Evolutionary conservation across 2,329 filamentous ascomycete species (phyloP).

Genomic region (Stachybotrys chlorohalonatus): DNA sequence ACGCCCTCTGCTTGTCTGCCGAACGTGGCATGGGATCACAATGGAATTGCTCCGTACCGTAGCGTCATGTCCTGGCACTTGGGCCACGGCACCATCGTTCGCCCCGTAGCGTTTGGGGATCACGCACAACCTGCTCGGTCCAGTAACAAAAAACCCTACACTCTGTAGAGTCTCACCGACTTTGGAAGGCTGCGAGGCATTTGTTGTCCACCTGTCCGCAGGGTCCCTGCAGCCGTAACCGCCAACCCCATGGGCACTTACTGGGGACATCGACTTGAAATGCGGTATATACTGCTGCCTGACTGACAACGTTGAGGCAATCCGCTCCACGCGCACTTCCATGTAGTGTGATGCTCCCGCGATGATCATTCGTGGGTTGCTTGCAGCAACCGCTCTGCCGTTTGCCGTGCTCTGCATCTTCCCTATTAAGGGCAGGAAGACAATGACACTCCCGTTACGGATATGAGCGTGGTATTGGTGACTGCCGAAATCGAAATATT

Average conservation of each 20-base stretch:
- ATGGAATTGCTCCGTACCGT: not conserved
- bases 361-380: not conserved
- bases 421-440: too few relatives aligned
- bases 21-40: too few relatives aligned
- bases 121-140: not conserved
- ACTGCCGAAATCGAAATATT: not conserved
- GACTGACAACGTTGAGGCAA: not conserved
- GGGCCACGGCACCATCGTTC: too few relatives aligned
- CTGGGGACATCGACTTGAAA: not conserved
- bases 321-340: not conserved
- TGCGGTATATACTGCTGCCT: not conserved
- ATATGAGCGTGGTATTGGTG: too few relatives aligned
- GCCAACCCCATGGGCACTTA: not conserved
- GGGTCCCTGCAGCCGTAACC: not conserved
- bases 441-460: too few relatives aligned
- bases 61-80: not conserved
- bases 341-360: not conserved
- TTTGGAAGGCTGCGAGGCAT: not conserved
- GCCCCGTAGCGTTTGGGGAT: too few relatives aligned
- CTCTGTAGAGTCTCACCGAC: not conserved
- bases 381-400: not conserved
- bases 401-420: not conserved
- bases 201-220: not conserved
- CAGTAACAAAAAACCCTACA: not conserved
- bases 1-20: too few relatives aligned